Base-by-base conservation (phyloP, 768 basidiomycete genomes). In the Suillus ampliporus region DNA sequence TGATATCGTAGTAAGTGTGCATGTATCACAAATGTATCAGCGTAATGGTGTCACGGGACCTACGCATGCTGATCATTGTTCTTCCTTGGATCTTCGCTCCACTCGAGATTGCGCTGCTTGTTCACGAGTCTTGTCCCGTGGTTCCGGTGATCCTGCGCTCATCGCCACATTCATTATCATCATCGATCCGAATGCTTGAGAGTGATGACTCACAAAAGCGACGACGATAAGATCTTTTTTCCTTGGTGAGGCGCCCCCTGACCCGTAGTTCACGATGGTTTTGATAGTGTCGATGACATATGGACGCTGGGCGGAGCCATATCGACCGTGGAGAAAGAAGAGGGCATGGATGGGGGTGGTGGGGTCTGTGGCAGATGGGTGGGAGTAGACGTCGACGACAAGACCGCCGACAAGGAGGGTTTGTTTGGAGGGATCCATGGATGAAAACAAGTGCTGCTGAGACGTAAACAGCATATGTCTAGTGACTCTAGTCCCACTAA, bases 91-190 rank as follows among this genome's bases (percentile, higher is more conserved):
- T 75, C 67, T 43, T 60, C 52, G 60, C 66, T 48, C 74, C 74
- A 74, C 17, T 41, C 68, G 35, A 75, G 28, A 61, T 74, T 74
- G 37, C 73, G 68, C n/a, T 56, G 15, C 9, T 64, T 56, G 14
- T 75, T 69, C 21, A 74, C 15, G 14, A 74, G 67, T 52, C 73
- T 71, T 23, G 40, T 61, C 53, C 73, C 73, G 17, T 74, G 74
- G 47, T 76, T 76, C 19, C 75, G 75, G 51, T 76, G 74, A 35
- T 74, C 74, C 75, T 74, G 47, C 38, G 9, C 43, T 23, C 17
- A 28, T n/a, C n/a, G n/a, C n/a, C n/a, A n/a, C n/a, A n/a, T n/a
- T n/a, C 23, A n/a, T n/a, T n/a, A 46, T 47, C 23, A 26, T 5
- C 19, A 23, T 11, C 14, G 38, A 2, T 17, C 7, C 13, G 15